Evolutionary conservation across 139 green algal genomes (phyloP).

Genomic region (Chlorella sp.): DNA sequence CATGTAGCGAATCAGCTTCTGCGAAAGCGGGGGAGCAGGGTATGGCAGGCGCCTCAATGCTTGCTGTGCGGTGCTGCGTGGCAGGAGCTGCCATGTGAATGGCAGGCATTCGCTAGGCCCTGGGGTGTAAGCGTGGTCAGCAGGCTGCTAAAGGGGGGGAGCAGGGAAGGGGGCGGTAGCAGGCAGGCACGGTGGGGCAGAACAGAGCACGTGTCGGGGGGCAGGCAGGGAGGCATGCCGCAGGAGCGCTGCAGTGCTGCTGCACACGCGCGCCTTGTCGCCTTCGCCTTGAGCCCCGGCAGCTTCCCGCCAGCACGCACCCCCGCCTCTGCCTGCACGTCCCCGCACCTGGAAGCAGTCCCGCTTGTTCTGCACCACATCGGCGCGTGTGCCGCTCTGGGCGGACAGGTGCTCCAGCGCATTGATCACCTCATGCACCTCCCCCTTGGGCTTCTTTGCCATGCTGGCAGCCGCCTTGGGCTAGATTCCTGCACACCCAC

Average conservation of each 20-base stretch:
- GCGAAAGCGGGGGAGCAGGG: neutral
- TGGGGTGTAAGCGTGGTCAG: no score
- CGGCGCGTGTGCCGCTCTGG: conserved; percentile 33
- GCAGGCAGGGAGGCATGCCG: neutral
- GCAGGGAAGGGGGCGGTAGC: no score
- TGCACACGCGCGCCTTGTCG: no score
- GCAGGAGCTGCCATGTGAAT: no score
- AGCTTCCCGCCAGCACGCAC: no score
- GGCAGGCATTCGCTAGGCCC: no score
- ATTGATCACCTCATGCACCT: conserved; percentile 51
- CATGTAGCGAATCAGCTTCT: conserved; percentile 93
- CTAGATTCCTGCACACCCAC: neutral
- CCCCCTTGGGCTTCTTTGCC: conserved; percentile 21
- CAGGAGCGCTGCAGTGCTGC: no score
- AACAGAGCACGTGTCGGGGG: no score
- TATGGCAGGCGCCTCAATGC: neutral
- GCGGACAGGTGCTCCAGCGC: conserved; percentile 45
- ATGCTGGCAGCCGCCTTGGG: neutral
- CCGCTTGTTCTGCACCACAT: conserved; percentile 65
- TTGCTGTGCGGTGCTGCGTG: neutral
- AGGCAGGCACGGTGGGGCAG: no score
- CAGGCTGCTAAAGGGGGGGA: no score
- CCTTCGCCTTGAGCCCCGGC: no score
- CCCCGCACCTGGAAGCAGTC: conserved; percentile 71
- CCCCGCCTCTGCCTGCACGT: neutral